Evolutionary conservation across 306 rosid genomes (phyloP).

Genomic region (Fragaria iinumae): DNA sequence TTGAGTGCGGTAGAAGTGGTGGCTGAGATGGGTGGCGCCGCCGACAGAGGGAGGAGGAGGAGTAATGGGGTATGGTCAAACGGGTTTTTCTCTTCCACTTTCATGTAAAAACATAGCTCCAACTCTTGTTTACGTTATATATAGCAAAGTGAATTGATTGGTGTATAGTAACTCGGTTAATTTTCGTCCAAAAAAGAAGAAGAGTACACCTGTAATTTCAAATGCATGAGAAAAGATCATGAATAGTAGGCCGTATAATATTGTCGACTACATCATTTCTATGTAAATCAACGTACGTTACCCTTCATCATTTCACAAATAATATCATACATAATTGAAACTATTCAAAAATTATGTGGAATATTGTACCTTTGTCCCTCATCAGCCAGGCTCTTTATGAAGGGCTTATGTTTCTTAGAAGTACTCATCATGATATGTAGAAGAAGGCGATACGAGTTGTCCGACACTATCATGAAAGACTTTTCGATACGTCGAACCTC

Average conservation of each 20-base stretch:
- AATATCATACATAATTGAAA: neutral
- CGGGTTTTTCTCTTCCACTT: conserved; percentile 41
- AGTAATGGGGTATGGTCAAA: conserved; percentile 26
- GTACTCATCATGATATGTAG: neutral
- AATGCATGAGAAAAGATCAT: neutral
- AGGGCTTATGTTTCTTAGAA: neutral
- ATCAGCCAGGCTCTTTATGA: neutral
- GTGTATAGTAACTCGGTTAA: conserved; percentile 6
- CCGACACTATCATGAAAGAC: neutral
- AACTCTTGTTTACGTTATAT: conserved; percentile 22
- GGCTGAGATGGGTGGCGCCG: conserved; percentile 26
- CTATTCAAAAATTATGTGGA: neutral
- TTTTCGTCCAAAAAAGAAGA: neutral
- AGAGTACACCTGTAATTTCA: neutral
- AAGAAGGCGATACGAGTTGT: neutral
- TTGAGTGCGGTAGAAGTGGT: neutral
- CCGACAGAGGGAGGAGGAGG: conserved; percentile 13
- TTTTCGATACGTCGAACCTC: neutral
- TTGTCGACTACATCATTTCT: neutral
- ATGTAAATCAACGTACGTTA: neutral
- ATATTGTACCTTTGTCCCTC: neutral
- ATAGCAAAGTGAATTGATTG: conserved; percentile 32
- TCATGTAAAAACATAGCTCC: conserved; percentile 9
- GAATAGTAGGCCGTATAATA: neutral
- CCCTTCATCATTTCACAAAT: neutral